Conservation (phyloP, 768 basidiomycete genomes). For the Leccinum subgranulosum region DNA sequence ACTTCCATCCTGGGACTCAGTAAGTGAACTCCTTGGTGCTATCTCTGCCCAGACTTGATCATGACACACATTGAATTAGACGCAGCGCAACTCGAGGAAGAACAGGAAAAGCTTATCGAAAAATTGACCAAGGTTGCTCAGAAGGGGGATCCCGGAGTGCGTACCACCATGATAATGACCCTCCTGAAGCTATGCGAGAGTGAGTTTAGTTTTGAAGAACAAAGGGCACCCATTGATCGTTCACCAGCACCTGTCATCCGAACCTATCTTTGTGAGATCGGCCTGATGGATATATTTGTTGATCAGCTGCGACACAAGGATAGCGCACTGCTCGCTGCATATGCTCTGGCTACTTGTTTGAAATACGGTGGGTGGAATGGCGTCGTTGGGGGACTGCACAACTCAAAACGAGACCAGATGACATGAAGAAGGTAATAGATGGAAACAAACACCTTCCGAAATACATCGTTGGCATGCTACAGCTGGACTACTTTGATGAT, state of each 20-base stretch:
- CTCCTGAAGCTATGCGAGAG: constrained; percentile 22
- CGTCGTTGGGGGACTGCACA: not conserved
- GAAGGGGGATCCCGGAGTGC: constrained; percentile 7
- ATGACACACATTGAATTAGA: constrained; percentile 1
- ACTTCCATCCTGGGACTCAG: constrained; percentile 18
- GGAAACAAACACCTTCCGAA: constrained; percentile 7
- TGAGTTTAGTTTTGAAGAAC: not conserved
- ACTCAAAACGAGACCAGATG: constrained; percentile 2
- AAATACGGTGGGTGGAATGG: constrained; percentile 9
- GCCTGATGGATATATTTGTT: constrained; percentile 12
- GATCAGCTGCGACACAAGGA: constrained; percentile 15
- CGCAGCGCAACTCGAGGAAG: not conserved
- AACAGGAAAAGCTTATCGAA: not conserved
- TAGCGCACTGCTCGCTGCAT: constrained; percentile 19
- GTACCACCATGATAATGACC: constrained; percentile 23
- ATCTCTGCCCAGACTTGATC: not conserved
- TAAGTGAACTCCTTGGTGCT: not conserved
- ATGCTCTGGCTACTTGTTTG: constrained; percentile 18
- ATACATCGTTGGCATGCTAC: constrained; percentile 21
- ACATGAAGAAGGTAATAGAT: constrained; percentile 11
- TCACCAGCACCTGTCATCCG: not conserved
- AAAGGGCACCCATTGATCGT: not conserved
- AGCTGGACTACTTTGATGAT: constrained; percentile 25
- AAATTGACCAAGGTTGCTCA: not conserved
- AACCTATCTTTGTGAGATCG: constrained; percentile 2